Base-by-base conservation (phyloP, 2,329 filamentous ascomycete genomes). In the Uncinocarpus reesii region DNA sequence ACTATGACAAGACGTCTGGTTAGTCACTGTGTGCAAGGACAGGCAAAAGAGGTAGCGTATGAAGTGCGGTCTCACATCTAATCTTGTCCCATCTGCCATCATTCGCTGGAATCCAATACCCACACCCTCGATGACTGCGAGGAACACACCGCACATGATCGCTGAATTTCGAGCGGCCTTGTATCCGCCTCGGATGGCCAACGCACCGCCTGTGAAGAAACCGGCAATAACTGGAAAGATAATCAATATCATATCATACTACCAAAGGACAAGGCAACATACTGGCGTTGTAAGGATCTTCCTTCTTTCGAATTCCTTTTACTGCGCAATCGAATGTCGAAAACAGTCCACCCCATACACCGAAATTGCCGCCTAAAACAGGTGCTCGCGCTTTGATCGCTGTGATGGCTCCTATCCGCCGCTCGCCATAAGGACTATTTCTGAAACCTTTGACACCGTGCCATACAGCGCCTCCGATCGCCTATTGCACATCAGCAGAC, bases 321-420 rank as follows among this genome's bases (percentile, higher is more conserved):
- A 95, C 85, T 18, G 89, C 85, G 73, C 92, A 98, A 72, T 98
- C 92, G 63, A 90, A 96, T 53, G 87, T 93, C 60, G 82, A 87
- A 76, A 96, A 96, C 50, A 96, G 74, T 57, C 92, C 92, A 64
- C 92, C 90, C 90, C 92, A 96, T 49, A 94, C 87, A 60, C 90
- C 90, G 61, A 96, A 98, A 75, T 98, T 98, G 62, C 92, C 92
- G 62, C 92, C 92, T 41, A 96, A 78, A 28, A 96, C 90, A 2
- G 92, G 92, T 35, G 92, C 92, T 64, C 92, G 84, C 64, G 92
- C 89, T 77, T 98, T 98, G 71, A 98, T 88, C 52, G 92, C 92
- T 60, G 90, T 95, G 71, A 98, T 78, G 58, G 92, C 86, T 65
- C 92, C 92, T 75, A 96, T 90, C 67, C 90, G 79, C 65, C 92